Base-by-base conservation (phyloP, 371 early-diverging fungal genomes). In the Modicella reniformis region DNA sequence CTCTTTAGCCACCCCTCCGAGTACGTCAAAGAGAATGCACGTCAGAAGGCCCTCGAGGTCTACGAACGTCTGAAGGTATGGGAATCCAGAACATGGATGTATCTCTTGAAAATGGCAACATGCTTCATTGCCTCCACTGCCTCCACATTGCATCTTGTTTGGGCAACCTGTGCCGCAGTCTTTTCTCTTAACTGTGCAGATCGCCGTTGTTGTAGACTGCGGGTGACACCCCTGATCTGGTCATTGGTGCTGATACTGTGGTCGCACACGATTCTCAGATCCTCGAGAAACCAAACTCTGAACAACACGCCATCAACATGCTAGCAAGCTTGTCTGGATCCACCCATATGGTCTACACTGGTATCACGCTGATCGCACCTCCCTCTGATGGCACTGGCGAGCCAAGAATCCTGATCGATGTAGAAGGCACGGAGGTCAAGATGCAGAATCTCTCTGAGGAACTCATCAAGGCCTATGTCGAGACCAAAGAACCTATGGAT, bases 201-300 rank as follows among this genome's bases (percentile, higher is more conserved):
- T n/a, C n/a, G n/a, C n/a, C n/a, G n/a, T n/a, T n/a, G n/a, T 48
- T 65, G 56, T 68, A 77, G 80, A 56, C 69, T 13, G 33, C 59
- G 19, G 70, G 68, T 4, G 30, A 73, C n/a, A 67, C 74, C 10
- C 74, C 89, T 21, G 84, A 87, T 62, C 70, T 93, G 34, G 86
- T 94, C 23, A 94, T 95, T 61, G 91, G 90, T 17, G 89, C 93
- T 12, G 96, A 95, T 72, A 94, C 95, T 0, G 84, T 95, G 2
- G 93, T 94, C 5, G 89, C 90, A 7, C 75, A 84, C 34, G 82
- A 84, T 25, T 72, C 82, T 29, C 44, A 74, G 48, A 86, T 90
- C 13, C 82, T 91, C 1, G 90, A 90, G 61, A 91, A 91, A 63
- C 92, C 92, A 30, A 49, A 59, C 26, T 71, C 84, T 48, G 68